Base-by-base conservation (phyloP, 2,329 filamentous ascomycete species). In the Trichoderma cornu-damae region DNA sequence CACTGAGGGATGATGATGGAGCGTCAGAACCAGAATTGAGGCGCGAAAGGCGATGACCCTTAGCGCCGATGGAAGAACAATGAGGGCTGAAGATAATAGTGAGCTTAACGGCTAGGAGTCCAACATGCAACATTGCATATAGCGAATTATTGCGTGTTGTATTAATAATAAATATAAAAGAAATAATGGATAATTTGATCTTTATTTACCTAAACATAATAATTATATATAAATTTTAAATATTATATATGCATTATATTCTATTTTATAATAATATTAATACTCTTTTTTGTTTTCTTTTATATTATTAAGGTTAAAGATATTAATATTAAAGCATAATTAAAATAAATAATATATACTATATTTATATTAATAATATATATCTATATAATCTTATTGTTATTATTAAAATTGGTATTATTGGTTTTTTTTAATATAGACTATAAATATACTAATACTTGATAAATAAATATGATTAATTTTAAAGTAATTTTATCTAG, bases 71-170 rank as follows among this genome's bases (percentile, higher is more conserved):
- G 49, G 34, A 24, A 38, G n/a, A 34, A 48, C 49, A 30, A 44
- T 44, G 40, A 55, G 52, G 42, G 52, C 53, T 44, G 53, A 42
- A 26, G 40, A 54, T 30, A 55, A 44, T 43, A 47, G 40, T 44
- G 24, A 58, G 35, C 48, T 35, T 40, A 37, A 35, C 2, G 40
- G 24, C 22, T 46, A 34, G 2, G 14, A n/a, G n/a, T n/a, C n/a
- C n/a, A n/a, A n/a, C n/a, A n/a, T n/a, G n/a, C n/a, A n/a, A n/a
- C n/a, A n/a, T n/a, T n/a, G n/a, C n/a, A 35, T 34, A 16, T 9
- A 30, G 28, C 3, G 8, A 16, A 18, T 4, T 11, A 14, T 16
- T 8, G 2, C n/a, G n/a, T n/a, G n/a, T n/a, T n/a, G n/a, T n/a
- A n/a, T n/a, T n/a, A 11, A 24, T 43, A 52, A 7, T 14, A 22